Percentiles rank a stretch among this genome's conserved stretches.
These are phyloP conservation scores for Mycena belliarum DNA, from an alignment of 768 basidiomycete genomes.

Conservation along the genomic window DNA sequence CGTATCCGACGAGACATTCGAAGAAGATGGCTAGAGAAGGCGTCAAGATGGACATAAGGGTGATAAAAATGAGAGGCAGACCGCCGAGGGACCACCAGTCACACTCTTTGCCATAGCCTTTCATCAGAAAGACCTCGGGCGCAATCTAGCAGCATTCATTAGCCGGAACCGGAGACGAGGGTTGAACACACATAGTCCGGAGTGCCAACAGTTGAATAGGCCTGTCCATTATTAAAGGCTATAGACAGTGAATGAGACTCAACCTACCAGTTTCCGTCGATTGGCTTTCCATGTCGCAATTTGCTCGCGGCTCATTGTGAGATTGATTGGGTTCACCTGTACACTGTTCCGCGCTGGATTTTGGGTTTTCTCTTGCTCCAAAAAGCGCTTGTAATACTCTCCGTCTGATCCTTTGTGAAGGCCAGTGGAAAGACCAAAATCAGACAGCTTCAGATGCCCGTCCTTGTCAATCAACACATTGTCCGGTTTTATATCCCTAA, in stretches of 20 bases:
- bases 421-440: slow-evolving; percentile 97
- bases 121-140: slow-evolving; percentile 95
- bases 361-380: slow-evolving; percentile 73
- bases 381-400: slow-evolving; percentile 87
- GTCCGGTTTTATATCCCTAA: slow-evolving; percentile 99
- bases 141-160: slow-evolving; percentile 65
- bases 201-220: slow-evolving; percentile 87
- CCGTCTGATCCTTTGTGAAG: slow-evolving; percentile 96
- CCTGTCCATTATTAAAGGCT: slow-evolving; percentile 45
- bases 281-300: slow-evolving; percentile 99
- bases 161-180: too few relatives aligned
- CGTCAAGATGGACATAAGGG: neutral
- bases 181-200: slow-evolving; percentile 32
- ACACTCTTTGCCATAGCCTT: slow-evolving; percentile 97
- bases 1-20: slow-evolving; percentile 96
- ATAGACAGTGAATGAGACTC: neutral
- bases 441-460: slow-evolving; percentile 95
- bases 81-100: slow-evolving; percentile 98
- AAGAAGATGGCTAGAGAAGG: slow-evolving; percentile 81
- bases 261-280: slow-evolving; percentile 82
- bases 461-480: slow-evolving; percentile 98
- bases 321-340: slow-evolving; percentile 95
- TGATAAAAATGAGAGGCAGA: neutral
- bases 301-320: slow-evolving; percentile 95
- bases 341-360: slow-evolving; percentile 87